Evolutionary conservation across 2,329 filamentous ascomycete species (phyloP).

Genomic region (Penicillium sp.): DNA sequence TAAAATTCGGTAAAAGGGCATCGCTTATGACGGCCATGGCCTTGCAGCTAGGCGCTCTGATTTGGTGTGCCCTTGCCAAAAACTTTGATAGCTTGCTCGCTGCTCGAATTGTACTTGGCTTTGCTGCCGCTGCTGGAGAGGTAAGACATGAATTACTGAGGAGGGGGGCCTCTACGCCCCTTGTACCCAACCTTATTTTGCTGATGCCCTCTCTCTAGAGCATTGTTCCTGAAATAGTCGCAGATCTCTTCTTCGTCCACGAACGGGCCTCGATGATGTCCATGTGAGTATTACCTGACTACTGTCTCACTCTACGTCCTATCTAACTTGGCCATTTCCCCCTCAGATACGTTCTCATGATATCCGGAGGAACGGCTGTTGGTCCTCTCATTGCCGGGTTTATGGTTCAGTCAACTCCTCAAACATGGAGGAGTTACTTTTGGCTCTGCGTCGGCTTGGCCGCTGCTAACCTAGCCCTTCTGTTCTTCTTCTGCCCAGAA

Average conservation of each 20-base stretch:
- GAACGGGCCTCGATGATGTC: neutral
- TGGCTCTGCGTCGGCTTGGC: neutral
- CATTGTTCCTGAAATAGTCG: neutral
- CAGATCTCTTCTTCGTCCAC: neutral
- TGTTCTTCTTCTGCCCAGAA: neutral
- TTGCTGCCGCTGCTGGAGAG: neutral
- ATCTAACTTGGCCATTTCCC: neutral
- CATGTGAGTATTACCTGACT: neutral
- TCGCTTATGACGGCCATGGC: neutral
- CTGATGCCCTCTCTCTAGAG: neutral
- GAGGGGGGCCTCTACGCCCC: neutral
- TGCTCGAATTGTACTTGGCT: neutral
- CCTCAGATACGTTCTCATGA: neutral
- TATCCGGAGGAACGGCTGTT: neutral
- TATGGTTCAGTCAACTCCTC: neutral
- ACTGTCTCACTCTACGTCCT: neutral
- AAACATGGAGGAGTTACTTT: neutral
- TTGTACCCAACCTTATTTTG: neutral
- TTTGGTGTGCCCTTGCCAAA: neutral
- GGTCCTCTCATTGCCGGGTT: neutral
- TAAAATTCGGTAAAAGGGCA: neutral
- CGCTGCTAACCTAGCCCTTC: neutral
- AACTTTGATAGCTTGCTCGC: neutral
- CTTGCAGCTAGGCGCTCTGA: neutral
- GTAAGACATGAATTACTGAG: neutral